phyloP scores from a whole-genome alignment of 805 yeast species.

The Candida boleticola region DNA sequence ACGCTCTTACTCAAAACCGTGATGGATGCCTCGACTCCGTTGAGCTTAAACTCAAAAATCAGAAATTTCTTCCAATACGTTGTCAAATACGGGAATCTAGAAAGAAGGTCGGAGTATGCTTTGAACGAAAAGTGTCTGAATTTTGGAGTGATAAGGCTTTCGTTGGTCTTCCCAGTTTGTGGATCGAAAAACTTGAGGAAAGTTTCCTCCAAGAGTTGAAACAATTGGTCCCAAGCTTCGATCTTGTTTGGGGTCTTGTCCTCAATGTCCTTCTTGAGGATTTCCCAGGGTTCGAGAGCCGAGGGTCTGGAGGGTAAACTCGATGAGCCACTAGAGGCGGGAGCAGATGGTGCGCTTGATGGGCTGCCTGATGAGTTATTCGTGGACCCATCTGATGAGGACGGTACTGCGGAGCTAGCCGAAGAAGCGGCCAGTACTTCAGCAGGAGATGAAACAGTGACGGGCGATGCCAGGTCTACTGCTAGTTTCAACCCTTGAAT shows the following conservation, averaged over 20 bases:
- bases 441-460: too few relatives aligned
- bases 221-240: constrained; percentile 38
- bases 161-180: constrained; percentile 3
- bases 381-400: too few relatives aligned
- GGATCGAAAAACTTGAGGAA: background rate
- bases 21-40: constrained; percentile 53
- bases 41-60: constrained; percentile 52
- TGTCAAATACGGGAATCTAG: constrained; percentile 55
- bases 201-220: constrained; percentile 22
- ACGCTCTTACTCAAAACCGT: constrained; percentile 44
- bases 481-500: too few relatives aligned
- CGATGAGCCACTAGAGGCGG: background rate
- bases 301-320: constrained; percentile 3
- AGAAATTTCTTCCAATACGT: constrained; percentile 65
- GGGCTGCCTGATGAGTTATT: background rate
- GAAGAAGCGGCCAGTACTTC: too few relatives aligned
- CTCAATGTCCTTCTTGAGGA: constrained; percentile 3
- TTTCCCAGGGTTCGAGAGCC: constrained; percentile 4
- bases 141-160: constrained; percentile 9
- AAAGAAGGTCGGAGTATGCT: constrained; percentile 35
- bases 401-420: too few relatives aligned
- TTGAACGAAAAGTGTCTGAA: constrained; percentile 16
- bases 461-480: too few relatives aligned
- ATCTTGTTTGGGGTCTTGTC: constrained; percentile 29
- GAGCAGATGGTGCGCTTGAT: background rate